Base-by-base conservation (phyloP, 371 early-diverging fungal genomes). In the Batkoa obscura region DNA sequence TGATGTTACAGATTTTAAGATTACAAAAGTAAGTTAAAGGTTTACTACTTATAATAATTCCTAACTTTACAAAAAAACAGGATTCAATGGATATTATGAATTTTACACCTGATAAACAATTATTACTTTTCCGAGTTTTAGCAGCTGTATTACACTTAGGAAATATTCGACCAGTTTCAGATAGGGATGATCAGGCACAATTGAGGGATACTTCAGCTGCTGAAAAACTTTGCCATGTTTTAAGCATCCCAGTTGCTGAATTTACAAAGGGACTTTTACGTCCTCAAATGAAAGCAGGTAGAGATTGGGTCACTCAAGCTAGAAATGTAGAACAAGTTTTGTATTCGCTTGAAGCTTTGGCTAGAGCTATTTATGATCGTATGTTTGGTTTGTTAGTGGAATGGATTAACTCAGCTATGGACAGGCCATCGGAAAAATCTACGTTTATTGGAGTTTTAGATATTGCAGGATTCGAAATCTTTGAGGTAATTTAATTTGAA, bases 401-500 rank as follows among this genome's bases (percentile, higher is more conserved):
- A 12, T 72, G 91, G 3, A 85, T 98, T 64, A 99, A 99, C 65
- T 61, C 62, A 9, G 84, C 90, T 0, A 76, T 99, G 59, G 82
- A 84, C 64, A 74, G 80, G 10, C 76, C 80, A 0, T 64, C 70
- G 37, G 72, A 75, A 37, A 82, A 80, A 64, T 66, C 78, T 13
- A 78, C 78, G 1, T 99, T 92, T 63, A 99, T 99, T 63, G 99
- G 99, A 43, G 97, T 99, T 4, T 70, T 99, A 17, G 99, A 99
- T 80, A 99, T 99, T 69, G 98, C 98, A 36, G 99, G 99, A 2
- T 99, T 99, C 71, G 99, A 99, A 70, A 99, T 99, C 51, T 95
- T 98, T 62, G 86, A 96, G 62, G 83, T 83, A 64, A 68, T 59
- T 13, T 12, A 39, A 46, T 10, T n/a, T 43, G 0, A 36, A 39